A percentile compares a stretch with the other conserved stretches of the same genome.
Evolutionary conservation across 2,329 filamentous ascomycete species (phyloP).

Genomic region (Colletotrichum simmondsii): DNA sequence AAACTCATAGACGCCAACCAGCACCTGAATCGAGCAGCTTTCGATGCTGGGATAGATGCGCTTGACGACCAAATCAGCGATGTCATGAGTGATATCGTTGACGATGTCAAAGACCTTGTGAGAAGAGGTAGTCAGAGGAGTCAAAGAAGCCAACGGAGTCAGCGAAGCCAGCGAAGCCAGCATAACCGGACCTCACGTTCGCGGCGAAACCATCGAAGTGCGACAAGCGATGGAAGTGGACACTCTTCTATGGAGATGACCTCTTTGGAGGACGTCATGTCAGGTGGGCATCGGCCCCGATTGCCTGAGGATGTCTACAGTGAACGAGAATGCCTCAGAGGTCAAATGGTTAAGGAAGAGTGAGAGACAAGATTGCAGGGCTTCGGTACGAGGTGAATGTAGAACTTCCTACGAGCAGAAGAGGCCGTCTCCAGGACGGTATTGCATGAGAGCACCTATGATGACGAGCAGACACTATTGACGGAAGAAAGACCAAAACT

Average conservation of each 20-base stretch:
- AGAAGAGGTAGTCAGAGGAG: conserved; percentile 24
- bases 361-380: conserved; percentile 19
- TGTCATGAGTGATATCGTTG: conserved; percentile 47
- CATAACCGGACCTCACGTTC: neutral
- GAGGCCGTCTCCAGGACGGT: neutral
- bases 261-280: conserved; percentile 33
- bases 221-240: conserved; percentile 32
- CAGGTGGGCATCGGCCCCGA: conserved; percentile 36
- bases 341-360: conserved; percentile 50
- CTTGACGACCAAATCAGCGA: conserved; percentile 50
- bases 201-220: conserved; percentile 26
- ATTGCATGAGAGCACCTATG: neutral
- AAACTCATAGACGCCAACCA: conserved; percentile 60
- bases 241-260: conserved; percentile 42
- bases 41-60: conserved; percentile 48
- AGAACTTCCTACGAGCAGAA: neutral
- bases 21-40: conserved; percentile 49
- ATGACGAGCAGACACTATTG: neutral
- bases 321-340: conserved; percentile 50
- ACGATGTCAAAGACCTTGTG: conserved; percentile 44
- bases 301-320: conserved; percentile 37
- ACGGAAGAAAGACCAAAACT: neutral
- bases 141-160: neutral
- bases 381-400: conserved; percentile 14
- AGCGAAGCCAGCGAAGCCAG: neutral